phyloP scores from a whole-genome alignment of 2,329 filamentous ascomycete species.

The Curvularia sp. region DNA sequence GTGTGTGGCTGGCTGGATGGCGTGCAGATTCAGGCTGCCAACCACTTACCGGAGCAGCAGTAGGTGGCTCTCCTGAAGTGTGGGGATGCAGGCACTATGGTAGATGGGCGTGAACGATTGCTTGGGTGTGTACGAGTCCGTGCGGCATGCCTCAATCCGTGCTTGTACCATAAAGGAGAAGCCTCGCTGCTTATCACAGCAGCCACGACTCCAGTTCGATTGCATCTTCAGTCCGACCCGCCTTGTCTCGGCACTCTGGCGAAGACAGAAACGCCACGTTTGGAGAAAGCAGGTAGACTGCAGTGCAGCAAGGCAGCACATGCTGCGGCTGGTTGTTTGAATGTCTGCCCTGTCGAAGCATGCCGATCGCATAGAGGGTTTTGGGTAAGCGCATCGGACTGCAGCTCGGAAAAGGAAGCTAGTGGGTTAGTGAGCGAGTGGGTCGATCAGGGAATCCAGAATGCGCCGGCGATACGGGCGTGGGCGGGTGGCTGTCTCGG shows the following conservation, averaged over 20 bases:
- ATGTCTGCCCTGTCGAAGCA: conserved; percentile 23
- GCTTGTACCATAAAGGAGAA: conserved; percentile 3
- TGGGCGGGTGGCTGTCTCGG: conserved; percentile 27
- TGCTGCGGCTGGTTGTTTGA: conserved; percentile 16
- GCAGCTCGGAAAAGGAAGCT: conserved; percentile 7
- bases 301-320: conserved; percentile 20
- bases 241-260: conserved; percentile 17
- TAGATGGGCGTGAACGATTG: conserved; percentile 24
- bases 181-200: conserved; percentile 9
- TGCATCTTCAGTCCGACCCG: conserved; percentile 24
- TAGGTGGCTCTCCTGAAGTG: conserved; percentile 5
- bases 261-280: conserved; percentile 31
- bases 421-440: conserved; percentile 9
- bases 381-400: conserved; percentile 15
- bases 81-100: conserved; percentile 32
- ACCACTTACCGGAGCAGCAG: background rate
- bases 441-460: conserved; percentile 3
- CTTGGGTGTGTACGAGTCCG: conserved; percentile 26
- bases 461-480: conserved; percentile 6
- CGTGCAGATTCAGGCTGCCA: conserved; percentile 20
- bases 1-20: conserved; percentile 16
- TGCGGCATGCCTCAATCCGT: conserved; percentile 20
- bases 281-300: conserved; percentile 24
- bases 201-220: conserved; percentile 19
- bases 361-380: conserved; percentile 21